phyloP scores from a whole-genome alignment of 2,329 filamentous ascomycete species.

The Fusarium papillatum region DNA sequence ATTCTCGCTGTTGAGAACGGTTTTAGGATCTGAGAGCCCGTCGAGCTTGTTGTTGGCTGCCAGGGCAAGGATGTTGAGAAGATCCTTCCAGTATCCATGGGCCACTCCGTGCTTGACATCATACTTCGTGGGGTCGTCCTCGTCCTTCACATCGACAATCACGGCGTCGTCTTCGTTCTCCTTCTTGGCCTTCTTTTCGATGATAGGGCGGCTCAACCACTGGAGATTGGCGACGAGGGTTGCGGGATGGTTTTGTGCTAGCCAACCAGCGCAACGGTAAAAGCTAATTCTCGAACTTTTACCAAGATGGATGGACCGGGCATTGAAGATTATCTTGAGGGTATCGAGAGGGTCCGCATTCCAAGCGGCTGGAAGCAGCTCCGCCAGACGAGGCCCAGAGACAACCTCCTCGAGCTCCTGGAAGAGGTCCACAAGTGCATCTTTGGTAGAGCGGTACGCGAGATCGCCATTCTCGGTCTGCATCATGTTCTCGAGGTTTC shows the following conservation, averaged over 20 bases:
- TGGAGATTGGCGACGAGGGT: slow-evolving; percentile 66
- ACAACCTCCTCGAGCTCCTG: slow-evolving; percentile 61
- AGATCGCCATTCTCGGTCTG: slow-evolving; percentile 66
- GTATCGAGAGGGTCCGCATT: slow-evolving; percentile 59
- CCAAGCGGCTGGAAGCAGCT: slow-evolving; percentile 65
- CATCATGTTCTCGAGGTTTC: slow-evolving; percentile 57
- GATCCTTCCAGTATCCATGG: slow-evolving; percentile 74
- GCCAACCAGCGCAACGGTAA: slow-evolving; percentile 69
- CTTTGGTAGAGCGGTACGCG: slow-evolving; percentile 60
- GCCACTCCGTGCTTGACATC: slow-evolving; percentile 63
- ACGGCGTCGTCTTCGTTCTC: slow-evolving; percentile 53
- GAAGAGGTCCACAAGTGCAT: slow-evolving; percentile 67
- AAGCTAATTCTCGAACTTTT: slow-evolving; percentile 63
- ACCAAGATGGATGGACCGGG: slow-evolving; percentile 72
- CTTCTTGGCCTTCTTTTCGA: slow-evolving; percentile 64
- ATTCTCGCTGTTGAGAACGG: slow-evolving; percentile 56
- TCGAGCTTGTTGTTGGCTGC: slow-evolving; percentile 62
- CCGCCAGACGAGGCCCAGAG: slow-evolving; percentile 51
- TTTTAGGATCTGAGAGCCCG: slow-evolving; percentile 53
- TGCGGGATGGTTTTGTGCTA: slow-evolving; percentile 65
- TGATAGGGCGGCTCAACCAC: slow-evolving; percentile 68
- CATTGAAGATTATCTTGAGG: slow-evolving; percentile 72
- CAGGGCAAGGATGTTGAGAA: slow-evolving; percentile 69
- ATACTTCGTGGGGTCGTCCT: slow-evolving; percentile 51
- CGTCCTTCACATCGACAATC: slow-evolving; percentile 48